Conservation (phyloP, 2,329 filamentous ascomycete genomes). For the Zymoseptoria pseudotritici region DNA sequence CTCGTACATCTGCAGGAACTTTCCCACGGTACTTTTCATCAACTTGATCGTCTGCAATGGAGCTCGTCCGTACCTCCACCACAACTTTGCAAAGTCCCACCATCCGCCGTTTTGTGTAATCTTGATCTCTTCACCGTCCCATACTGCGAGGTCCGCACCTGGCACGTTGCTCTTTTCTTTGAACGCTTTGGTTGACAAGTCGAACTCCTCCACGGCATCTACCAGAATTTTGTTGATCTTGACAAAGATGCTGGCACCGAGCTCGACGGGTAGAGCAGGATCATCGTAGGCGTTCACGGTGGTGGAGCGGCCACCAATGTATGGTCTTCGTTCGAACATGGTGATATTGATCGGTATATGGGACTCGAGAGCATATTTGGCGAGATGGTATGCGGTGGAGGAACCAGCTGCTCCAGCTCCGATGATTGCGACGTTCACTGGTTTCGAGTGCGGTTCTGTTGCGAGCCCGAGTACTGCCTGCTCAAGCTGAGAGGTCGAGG, state of each 20-base stretch:
- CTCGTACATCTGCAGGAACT: conserved; percentile 74
- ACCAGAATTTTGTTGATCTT: conserved; percentile 74
- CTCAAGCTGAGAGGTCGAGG: not conserved
- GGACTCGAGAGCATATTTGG: conserved; percentile 57
- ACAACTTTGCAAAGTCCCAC: conserved; percentile 72
- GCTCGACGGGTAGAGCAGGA: conserved; percentile 62
- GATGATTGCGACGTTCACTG: conserved; percentile 18
- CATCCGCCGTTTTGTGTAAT: conserved; percentile 60
- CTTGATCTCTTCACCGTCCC: conserved; percentile 72
- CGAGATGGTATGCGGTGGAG: conserved; percentile 76
- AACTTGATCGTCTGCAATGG: conserved; percentile 67
- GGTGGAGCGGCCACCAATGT: conserved; percentile 77
- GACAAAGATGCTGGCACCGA: conserved; percentile 91
- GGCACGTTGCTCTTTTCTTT: conserved; percentile 35
- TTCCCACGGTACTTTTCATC: conserved; percentile 62
- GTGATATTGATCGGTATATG: conserved; percentile 68
- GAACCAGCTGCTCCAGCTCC: conserved; percentile 81
- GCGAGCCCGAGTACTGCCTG: conserved; percentile 8
- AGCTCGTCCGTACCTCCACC: conserved; percentile 78
- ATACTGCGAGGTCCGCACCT: conserved; percentile 62
- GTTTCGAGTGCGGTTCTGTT: not conserved
- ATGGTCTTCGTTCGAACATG: conserved; percentile 71
- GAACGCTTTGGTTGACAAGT: conserved; percentile 46
- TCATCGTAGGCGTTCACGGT: conserved; percentile 73
- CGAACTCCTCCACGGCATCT: conserved; percentile 63